phyloP scores from a whole-genome alignment of 495 filamentous ascomycete genomes.

The Aspergillus leporis region DNA sequence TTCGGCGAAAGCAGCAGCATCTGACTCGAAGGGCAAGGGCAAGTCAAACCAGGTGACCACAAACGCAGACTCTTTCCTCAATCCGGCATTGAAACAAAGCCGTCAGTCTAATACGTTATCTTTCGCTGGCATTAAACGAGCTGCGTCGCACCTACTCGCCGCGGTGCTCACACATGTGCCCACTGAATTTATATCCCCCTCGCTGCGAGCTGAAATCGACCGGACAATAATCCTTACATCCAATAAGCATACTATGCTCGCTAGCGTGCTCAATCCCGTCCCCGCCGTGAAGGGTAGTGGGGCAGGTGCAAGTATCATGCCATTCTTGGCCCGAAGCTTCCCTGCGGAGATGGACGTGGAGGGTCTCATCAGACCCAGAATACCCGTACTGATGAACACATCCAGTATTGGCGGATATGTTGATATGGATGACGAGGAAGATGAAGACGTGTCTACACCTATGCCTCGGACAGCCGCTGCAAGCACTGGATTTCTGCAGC shows the following conservation, averaged over 20 bases:
- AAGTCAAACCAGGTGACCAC: conserved; percentile 36
- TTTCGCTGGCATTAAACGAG: conserved; percentile 33
- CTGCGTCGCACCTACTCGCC: conserved; percentile 63
- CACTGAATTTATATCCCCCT: conserved; percentile 58
- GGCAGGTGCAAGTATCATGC: conserved; percentile 68
- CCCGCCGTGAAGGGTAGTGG: conserved; percentile 55
- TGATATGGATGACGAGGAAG: conserved; percentile 37
- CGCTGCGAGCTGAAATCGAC: conserved; percentile 70
- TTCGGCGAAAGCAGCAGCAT: conserved; percentile 26
- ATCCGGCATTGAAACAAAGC: conserved; percentile 33
- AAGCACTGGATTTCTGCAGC: conserved; percentile 30
- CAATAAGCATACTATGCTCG: conserved; percentile 68
- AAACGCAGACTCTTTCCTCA: conserved; percentile 60
- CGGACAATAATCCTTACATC: conserved; percentile 70
- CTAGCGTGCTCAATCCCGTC: conserved; percentile 76
- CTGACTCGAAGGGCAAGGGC: conserved; percentile 35
- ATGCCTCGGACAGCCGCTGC: conserved; percentile 17
- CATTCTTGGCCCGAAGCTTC: conserved; percentile 66
- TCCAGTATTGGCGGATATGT: conserved; percentile 29
- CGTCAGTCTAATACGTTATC: conserved; percentile 20
- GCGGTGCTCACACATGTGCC: conserved; percentile 60
- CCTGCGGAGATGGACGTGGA: conserved; percentile 65
- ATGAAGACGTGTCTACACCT: conserved; percentile 45
- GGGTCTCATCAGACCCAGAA: conserved; percentile 65
- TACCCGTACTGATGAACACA: conserved; percentile 52